Percentiles rank a stretch among this genome's conserved stretches.
phyloP scores from a whole-genome alignment of 2,329 filamentous ascomycete genomes.

The Arthrobotrys pseudoclavata region DNA sequence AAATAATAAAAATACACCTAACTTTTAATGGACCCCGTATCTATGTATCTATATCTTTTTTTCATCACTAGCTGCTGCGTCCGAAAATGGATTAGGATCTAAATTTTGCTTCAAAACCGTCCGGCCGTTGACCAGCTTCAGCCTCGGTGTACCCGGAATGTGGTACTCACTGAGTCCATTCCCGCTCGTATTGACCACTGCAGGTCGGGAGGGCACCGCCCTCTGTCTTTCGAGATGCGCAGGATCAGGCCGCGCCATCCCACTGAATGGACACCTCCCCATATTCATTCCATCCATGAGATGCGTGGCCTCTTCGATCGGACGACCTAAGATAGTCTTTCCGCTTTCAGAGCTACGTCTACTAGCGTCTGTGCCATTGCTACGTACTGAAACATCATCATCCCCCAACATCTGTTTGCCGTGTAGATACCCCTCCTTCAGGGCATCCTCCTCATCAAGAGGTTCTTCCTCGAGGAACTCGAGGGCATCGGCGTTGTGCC shows the following conservation, averaged over 20 bases:
- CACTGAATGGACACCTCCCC: conserved; percentile 61
- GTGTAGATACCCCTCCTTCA: conserved; percentile 74
- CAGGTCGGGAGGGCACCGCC: conserved; percentile 12
- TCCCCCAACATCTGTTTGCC: conserved; percentile 73
- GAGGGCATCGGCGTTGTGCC: conserved; percentile 79
- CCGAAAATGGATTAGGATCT: conserved; percentile 57
- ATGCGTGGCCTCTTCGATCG: conserved; percentile 58
- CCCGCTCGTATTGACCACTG: conserved; percentile 31
- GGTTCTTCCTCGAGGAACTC: conserved; percentile 69
- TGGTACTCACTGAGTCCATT: conserved; percentile 53
- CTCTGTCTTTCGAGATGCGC: conserved; percentile 50
- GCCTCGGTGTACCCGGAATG: conserved; percentile 50
- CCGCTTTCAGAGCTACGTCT: conserved; percentile 48
- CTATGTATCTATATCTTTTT: conserved; percentile 39
- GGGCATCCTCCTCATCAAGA: conserved; percentile 68
- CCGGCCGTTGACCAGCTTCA: conserved; percentile 54
- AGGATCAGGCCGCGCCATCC: conserved; percentile 61
- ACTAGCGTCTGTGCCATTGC: conserved; percentile 53
- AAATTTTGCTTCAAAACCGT: conserved; percentile 55
- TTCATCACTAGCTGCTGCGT: conserved; percentile 33
- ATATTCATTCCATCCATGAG: conserved; percentile 53
- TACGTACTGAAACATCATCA: conserved; percentile 65
- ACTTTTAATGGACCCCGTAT: conserved; percentile 33
- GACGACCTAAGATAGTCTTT: conserved; percentile 53
- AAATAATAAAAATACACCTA: conserved; percentile 42